Evolutionary conservation across 192 early-diverging fungal genomes (phyloP).

Genomic region (Podila minutissima): DNA sequence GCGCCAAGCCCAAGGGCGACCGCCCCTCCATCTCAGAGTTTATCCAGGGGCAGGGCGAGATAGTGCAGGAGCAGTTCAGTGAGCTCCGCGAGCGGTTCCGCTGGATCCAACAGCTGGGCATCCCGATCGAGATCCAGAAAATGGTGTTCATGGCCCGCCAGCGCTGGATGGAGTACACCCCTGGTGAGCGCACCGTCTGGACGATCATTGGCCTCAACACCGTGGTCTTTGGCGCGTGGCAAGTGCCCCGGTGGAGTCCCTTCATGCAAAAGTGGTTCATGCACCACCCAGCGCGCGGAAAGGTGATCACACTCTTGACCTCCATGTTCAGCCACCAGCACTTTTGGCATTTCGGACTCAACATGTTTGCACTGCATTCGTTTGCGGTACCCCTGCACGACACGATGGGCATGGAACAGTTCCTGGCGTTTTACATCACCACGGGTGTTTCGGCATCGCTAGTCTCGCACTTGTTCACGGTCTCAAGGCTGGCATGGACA

Average conservation of each 20-base stretch:
- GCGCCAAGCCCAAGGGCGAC: slow-evolving; percentile 24
- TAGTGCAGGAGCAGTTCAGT: slow-evolving; percentile 36
- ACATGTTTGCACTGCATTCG: slow-evolving; percentile 81
- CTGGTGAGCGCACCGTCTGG: slow-evolving; percentile 49
- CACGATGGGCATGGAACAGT: slow-evolving; percentile 71
- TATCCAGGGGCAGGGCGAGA: slow-evolving; percentile 18
- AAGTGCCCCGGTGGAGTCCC: slow-evolving; percentile 61
- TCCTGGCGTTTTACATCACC: slow-evolving; percentile 82
- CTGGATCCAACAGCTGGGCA: slow-evolving; percentile 43
- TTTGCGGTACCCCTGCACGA: slow-evolving; percentile 66
- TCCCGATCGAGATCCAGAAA: slow-evolving; percentile 51
- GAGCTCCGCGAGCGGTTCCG: slow-evolving; percentile 20
- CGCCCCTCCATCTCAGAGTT: slow-evolving; percentile 32
- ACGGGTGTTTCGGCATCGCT: slow-evolving; percentile 73
- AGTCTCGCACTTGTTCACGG: slow-evolving; percentile 68
- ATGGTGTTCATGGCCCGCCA: slow-evolving; percentile 22
- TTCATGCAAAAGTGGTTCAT: slow-evolving; percentile 84
- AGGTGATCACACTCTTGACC: slow-evolving; percentile 82
- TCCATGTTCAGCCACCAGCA: slow-evolving; percentile 80
- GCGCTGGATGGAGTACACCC: slow-evolving; percentile 42
- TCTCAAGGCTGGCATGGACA: slow-evolving; percentile 50
- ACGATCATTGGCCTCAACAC: slow-evolving; percentile 76
- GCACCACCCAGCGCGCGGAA: slow-evolving; percentile 76
- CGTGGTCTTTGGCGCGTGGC: slow-evolving; percentile 83
- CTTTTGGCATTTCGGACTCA: slow-evolving; percentile 81